Evolutionary conservation across 129 eudicot species (phyloP).

Genomic region (Silybum marianum): DNA sequence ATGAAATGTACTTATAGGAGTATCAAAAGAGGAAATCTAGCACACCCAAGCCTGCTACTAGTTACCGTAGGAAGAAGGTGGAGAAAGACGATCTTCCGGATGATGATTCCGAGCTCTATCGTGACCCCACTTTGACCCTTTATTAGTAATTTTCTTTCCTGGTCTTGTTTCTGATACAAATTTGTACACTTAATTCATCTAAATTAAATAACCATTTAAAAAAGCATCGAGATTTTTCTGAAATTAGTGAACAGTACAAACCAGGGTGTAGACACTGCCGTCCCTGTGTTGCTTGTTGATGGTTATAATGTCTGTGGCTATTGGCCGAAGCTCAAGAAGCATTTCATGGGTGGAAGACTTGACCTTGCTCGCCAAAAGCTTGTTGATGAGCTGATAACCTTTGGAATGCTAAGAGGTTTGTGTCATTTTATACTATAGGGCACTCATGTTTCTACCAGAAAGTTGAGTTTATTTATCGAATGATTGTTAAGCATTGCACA

Average conservation of each 20-base stretch:
- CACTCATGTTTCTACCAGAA: background rate
- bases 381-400: conserved; percentile 76
- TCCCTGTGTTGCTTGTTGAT: conserved; percentile 94
- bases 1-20: conserved; percentile 50
- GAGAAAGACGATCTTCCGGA: conserved; percentile 86
- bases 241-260: conserved; percentile 57
- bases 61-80: conserved; percentile 87
- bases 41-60: conserved; percentile 72
- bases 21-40: conserved; percentile 63
- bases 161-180: conserved; percentile 8
- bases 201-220: conserved; percentile 5
- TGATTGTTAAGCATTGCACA: background rate
- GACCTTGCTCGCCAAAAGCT: conserved; percentile 91
- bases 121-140: conserved; percentile 79
- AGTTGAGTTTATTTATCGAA: conserved; percentile 6
- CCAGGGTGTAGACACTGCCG: conserved; percentile 67
- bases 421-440: conserved; percentile 9
- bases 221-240: conserved; percentile 21
- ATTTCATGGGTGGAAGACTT: conserved; percentile 82
- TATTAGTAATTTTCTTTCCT: conserved; percentile 54
- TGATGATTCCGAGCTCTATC: conserved; percentile 63
- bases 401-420: conserved; percentile 87
- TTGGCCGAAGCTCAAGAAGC: conserved; percentile 93
- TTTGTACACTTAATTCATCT: background rate
- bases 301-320: conserved; percentile 97